Percentiles rank a stretch among this genome's conserved stretches.
Conservation (phyloP, 2,329 filamentous ascomycete species). For the Fusarium humuli region DNA sequence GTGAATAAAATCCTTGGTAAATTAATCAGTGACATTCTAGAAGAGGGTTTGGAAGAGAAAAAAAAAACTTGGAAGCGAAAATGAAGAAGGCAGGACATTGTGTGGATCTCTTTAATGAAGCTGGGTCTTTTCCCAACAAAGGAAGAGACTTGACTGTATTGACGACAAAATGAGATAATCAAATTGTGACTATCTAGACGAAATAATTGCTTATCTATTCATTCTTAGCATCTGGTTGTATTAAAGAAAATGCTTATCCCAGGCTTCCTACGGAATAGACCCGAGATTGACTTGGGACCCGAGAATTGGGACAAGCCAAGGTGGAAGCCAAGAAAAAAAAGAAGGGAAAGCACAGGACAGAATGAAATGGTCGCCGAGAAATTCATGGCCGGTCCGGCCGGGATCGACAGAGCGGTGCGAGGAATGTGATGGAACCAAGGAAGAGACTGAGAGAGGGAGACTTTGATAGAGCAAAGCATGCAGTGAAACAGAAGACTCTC, state of each 20-base stretch:
- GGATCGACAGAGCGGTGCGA: slow-evolving; percentile 29
- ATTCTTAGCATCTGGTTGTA: background rate
- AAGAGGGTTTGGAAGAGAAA: background rate
- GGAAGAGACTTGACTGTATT: background rate
- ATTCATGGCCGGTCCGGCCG: slow-evolving; percentile 25
- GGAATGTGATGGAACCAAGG: slow-evolving; percentile 33
- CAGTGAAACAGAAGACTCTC: slow-evolving; percentile 16
- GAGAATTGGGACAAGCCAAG: slow-evolving; percentile 3
- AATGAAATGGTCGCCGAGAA: slow-evolving; percentile 9
- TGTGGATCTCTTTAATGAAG: slow-evolving; percentile 31
- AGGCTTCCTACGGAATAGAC: background rate
- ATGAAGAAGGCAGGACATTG: slow-evolving; percentile 10
- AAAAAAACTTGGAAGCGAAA: slow-evolving; percentile 29
- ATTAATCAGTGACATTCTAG: background rate
- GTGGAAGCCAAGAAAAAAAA: background rate
- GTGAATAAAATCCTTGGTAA: background rate
- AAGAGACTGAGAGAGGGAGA: background rate
- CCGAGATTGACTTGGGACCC: slow-evolving; percentile 2
- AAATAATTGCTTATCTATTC: background rate
- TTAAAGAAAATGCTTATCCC: background rate
- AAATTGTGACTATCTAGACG: background rate
- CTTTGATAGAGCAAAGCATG: background rate
- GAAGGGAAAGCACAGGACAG: background rate
- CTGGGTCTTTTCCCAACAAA: background rate
- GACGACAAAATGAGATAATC: background rate